Evolutionary conservation across 1,139 yeast species (phyloP).

Genomic region (Nadsonia commutata): DNA sequence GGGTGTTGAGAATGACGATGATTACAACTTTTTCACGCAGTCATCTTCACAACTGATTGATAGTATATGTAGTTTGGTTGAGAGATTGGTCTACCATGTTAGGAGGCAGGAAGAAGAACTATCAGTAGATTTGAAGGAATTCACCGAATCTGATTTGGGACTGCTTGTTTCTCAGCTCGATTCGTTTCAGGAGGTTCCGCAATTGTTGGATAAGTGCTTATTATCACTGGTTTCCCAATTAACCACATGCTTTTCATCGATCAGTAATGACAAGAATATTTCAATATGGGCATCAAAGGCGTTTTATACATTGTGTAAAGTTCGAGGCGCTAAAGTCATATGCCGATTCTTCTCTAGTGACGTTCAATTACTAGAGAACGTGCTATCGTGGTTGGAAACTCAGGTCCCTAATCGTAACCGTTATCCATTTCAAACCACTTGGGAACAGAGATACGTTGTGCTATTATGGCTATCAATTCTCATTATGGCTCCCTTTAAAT

Average conservation of each 20-base stretch:
- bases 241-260: constrained; percentile 4
- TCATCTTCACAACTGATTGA: neutral
- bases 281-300: constrained; percentile 12
- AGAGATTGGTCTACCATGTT: neutral
- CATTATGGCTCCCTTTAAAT: constrained; percentile 55
- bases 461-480: constrained; percentile 65
- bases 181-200: constrained; percentile 24
- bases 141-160: neutral
- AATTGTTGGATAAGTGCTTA: constrained; percentile 22
- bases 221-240: constrained; percentile 12
- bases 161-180: constrained; percentile 10
- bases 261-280: constrained; percentile 5
- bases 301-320: constrained; percentile 46
- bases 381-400: constrained; percentile 10
- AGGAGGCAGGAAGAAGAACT: neutral
- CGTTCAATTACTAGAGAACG: constrained; percentile 31
- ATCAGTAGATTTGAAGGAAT: constrained; percentile 2
- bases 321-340: constrained; percentile 50
- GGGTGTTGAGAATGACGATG: neutral
- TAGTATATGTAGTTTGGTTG: neutral
- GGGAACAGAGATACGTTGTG: constrained; percentile 47
- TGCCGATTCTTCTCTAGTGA: constrained; percentile 47
- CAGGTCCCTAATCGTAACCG: constrained; percentile 5
- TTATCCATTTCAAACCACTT: constrained; percentile 10
- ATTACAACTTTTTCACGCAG: neutral